Evolutionary conservation across 2,329 filamentous ascomycete species (phyloP).

Genomic region (Pezizomycotina sp.): DNA sequence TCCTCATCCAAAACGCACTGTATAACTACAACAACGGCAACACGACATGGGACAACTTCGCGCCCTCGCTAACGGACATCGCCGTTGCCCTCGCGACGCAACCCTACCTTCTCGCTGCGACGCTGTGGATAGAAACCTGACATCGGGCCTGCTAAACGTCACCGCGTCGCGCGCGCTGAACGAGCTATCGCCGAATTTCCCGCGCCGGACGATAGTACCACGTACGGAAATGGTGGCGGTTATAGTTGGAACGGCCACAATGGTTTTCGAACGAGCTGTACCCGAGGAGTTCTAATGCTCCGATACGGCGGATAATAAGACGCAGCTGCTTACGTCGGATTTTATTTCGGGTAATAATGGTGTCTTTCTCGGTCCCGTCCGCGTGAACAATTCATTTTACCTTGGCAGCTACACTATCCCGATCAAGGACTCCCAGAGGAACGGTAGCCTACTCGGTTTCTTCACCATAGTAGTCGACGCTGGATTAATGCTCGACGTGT

Average conservation of each 20-base stretch:
- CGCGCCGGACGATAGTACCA: too few species aligned
- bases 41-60: slow-evolving; percentile 41
- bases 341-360: too few species aligned
- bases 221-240: slow-evolving; percentile 24
- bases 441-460: slow-evolving; percentile 70
- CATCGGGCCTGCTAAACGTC: slow-evolving; percentile 20
- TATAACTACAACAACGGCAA: slow-evolving; percentile 37
- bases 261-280: slow-evolving; percentile 36
- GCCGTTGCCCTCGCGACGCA: slow-evolving; percentile 50
- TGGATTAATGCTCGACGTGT: slow-evolving; percentile 24
- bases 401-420: slow-evolving; percentile 69
- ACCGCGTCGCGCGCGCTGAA: too few species aligned
- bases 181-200: too few species aligned
- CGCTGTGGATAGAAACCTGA: slow-evolving; percentile 21
- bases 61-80: too few species aligned
- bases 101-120: slow-evolving; percentile 21
- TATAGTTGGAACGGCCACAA: slow-evolving; percentile 36
- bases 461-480: slow-evolving; percentile 65
- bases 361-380: slow-evolving; percentile 54
- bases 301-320: slow-evolving; percentile 1
- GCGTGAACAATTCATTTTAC: slow-evolving; percentile 55
- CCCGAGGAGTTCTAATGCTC: slow-evolving; percentile 26
- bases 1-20: slow-evolving; percentile 42
- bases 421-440: too few species aligned
- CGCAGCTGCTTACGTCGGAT: too few species aligned